A percentile compares a stretch with the other conserved stretches of the same genome.
phyloP scores from a whole-genome alignment of 2,329 filamentous ascomycete genomes.

The Dothideomycetes sp. region DNA sequence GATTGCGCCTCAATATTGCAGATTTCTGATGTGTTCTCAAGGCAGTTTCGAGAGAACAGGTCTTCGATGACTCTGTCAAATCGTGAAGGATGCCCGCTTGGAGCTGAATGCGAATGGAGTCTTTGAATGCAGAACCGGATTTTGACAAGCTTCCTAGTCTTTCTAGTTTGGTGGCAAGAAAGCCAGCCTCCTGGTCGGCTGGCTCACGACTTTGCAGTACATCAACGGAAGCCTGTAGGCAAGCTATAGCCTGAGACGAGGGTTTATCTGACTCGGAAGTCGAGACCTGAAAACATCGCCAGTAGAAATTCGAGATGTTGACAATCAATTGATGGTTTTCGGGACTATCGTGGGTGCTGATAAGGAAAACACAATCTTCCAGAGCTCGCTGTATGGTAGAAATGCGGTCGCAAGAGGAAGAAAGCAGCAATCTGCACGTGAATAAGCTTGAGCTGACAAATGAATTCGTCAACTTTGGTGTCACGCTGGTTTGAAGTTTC shows the following conservation, averaged over 20 bases:
- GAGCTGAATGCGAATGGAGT: background rate
- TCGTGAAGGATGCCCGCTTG: background rate
- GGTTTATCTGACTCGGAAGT: background rate
- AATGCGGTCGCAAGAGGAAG: background rate
- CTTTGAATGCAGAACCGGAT: background rate
- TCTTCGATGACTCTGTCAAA: background rate
- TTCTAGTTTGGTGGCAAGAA: slow-evolving; percentile 57
- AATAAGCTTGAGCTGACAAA: slow-evolving; percentile 7
- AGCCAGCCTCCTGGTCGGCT: slow-evolving; percentile 50
- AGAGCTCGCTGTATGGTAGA: background rate
- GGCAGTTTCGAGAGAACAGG: background rate
- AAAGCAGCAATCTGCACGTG: background rate
- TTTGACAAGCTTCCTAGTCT: slow-evolving; percentile 46
- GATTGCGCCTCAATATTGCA: background rate
- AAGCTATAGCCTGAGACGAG: background rate
- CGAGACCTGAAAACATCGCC: slow-evolving; percentile 35
- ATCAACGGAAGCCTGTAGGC: slow-evolving; percentile 41
- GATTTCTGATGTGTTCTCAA: background rate
- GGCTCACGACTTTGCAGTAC: slow-evolving; percentile 47
- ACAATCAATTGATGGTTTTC: slow-evolving; percentile 26
- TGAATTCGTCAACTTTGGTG: background rate
- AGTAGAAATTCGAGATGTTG: slow-evolving; percentile 65
- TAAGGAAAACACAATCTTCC: background rate
- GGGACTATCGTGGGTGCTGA: background rate
- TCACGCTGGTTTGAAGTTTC: background rate